Evolutionary conservation across 202 grass and related monocot species (phyloP).

Genomic region (Carex arenaria): DNA sequence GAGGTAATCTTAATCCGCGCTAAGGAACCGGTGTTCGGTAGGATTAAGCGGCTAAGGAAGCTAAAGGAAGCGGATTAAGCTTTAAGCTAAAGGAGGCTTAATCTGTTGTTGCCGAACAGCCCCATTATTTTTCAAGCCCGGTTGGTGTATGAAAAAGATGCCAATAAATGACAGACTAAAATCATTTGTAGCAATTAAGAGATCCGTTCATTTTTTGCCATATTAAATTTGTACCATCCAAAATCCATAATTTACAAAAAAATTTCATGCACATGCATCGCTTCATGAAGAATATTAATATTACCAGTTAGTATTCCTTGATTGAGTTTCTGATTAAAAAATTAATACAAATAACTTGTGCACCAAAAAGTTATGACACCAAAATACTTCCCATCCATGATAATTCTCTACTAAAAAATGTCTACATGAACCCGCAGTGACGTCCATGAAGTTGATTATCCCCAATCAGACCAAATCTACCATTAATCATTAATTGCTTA

Average conservation of each 20-base stretch:
- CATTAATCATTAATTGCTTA: background rate
- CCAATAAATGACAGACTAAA: background rate
- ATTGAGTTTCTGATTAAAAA: background rate
- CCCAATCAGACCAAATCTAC: background rate
- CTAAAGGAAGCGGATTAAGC: too few species aligned
- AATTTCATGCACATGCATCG: background rate
- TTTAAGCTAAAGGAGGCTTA: too few species aligned
- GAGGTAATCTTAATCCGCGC: too few species aligned
- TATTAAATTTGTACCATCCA: background rate
- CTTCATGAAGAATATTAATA: background rate
- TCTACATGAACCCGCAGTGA: background rate
- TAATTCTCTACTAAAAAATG: background rate
- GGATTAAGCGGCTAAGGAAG: too few species aligned
- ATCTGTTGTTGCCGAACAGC: too few species aligned
- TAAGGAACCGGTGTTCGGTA: too few species aligned
- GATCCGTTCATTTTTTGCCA: background rate
- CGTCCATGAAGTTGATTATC: background rate
- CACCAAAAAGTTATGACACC: background rate
- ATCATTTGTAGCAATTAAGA: background rate
- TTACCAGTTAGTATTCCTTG: background rate
- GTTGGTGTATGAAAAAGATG: background rate
- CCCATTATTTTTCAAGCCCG: background rate
- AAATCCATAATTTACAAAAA: background rate
- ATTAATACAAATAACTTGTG: background rate
- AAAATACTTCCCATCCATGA: background rate